Evolutionary conservation across 352 stramenopile species (phyloP), one percentile per base, ranked within the genome.

Genomic region (Blastocystis hominis): DNA sequence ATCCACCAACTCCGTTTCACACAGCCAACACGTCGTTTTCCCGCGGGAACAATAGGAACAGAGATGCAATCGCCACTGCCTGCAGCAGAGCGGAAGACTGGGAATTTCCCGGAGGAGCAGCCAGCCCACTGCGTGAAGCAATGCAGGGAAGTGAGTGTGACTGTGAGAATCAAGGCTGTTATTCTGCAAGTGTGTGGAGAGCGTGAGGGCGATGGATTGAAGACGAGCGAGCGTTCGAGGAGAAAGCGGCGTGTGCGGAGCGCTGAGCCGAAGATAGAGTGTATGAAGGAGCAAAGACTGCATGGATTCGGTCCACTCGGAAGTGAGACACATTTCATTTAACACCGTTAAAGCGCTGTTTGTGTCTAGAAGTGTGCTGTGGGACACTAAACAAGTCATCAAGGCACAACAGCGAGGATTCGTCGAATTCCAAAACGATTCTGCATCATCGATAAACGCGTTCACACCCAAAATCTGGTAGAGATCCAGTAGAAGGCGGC

Each of bases 1-100:
- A 17, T 38, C n/a, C 4, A 42, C 46, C 17, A 34, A 64, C 30
- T 13, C 15, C 4, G 53, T 46, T 40, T 80, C 70, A 61, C 30
- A 38, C 30, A 50, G 24, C 50, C 17, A 5, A 61, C 50, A 40
- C 3, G 17, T 30, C 15, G 17, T 9, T 20, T 17, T 3, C 44
- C 38, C 50, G n/a, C 15, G 13, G 0, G n/a, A 20, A 80, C 70
- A 80, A 2, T 6, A n/a, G 20, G 9, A 6, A 80, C 70, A 80
- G 42, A 62, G 13, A 77, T 80, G 70, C 5, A 63, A 2, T 42
- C 70, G 34, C 70, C 70, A 80, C 6, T 24, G 46, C 17, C 47
- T n/a, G 50, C 70, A 80, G 50, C 70, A 80, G 42, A 80, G 50
- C 66, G 38, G 36, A 30, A 77, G 20, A 59, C 50, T 59, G 10